Evolutionary conservation across 148 eudicot species (phyloP).

Genomic region (Rhododendron mucronatum): DNA sequence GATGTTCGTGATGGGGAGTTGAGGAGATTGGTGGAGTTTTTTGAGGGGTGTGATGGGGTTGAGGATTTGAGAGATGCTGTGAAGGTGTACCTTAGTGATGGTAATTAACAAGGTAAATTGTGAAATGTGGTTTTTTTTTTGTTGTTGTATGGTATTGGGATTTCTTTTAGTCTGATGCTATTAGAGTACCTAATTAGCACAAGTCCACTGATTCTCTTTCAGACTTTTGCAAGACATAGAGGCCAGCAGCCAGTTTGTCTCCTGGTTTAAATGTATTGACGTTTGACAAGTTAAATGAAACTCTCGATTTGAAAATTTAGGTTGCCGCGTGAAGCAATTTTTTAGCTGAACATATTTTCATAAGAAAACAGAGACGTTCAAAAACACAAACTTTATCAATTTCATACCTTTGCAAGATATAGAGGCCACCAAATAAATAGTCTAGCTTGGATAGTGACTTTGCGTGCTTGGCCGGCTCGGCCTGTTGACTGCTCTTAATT

Average conservation of each 20-base stretch:
- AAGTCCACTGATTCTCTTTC: too few species aligned
- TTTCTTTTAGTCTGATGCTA: not conserved
- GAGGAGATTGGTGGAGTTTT: conserved; percentile 40
- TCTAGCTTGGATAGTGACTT: too few species aligned
- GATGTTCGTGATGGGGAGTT: conserved; percentile 57
- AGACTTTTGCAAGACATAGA: too few species aligned
- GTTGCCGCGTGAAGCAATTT: not conserved
- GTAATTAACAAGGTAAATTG: not conserved
- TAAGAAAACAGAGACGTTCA: not conserved
- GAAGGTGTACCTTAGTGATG: conserved; percentile 17
- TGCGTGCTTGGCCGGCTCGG: too few species aligned
- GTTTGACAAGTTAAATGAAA: not conserved
- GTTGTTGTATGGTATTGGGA: not conserved
- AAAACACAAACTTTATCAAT: not conserved
- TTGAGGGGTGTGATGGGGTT: conserved; percentile 33
- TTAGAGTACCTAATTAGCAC: too few species aligned
- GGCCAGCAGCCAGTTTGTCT: too few species aligned
- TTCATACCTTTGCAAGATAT: not conserved
- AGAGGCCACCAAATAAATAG: not conserved
- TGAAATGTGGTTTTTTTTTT: not conserved
- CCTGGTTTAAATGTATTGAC: not conserved
- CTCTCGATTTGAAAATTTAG: not conserved
- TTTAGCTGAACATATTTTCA: not conserved
- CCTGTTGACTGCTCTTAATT: too few species aligned
- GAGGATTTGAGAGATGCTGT: conserved; percentile 69